Base-by-base conservation (phyloP, 2,329 filamentous ascomycete genomes). In the Pseudogymnoascus sp. region DNA sequence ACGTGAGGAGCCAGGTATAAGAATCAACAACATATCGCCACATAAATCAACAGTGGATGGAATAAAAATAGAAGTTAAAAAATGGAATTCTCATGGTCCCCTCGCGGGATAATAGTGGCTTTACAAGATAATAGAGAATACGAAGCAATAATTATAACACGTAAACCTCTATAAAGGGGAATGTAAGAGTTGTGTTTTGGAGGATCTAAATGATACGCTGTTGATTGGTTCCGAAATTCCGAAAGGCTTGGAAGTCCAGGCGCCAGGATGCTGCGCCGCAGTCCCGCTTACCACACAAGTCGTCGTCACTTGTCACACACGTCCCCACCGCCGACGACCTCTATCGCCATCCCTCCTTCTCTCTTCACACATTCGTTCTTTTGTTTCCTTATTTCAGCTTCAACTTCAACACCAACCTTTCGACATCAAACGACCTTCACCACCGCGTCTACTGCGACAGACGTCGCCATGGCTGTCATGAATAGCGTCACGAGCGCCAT, bases 381-480 rank as follows among this genome's bases (percentile, higher is more conserved):
- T 53, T 31, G 6, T 28, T 53, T 53, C 15, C n/a, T 17, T 53
- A 5, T 17, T 11, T 31, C 26, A 31, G 11, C 47, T 10, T 53
- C 47, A 13, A 53, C 47, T 53, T 53, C 26, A 53, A 31, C 42
- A 50, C 11, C 9, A 6, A 53, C 15, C 4, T 17, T 53, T 31
- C 26, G 9, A 53, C 11, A 53, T 19, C 47, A 53, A 31, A 53
- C 47, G 47, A 53, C 47, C 1, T 31, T 53, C 31, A 53, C 47
- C 31, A 53, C 23, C 47, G 47, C 47, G 47, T 53, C 47, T 53
- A 53, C 17, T 10, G 47, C 47, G 47, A 53, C 47, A 31, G 47
- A 53, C 47, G 47, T 53, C 47, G 47, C 47, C 47, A 53, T 53
- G 47, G 36, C 63, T 60, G 63, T 44, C 62, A 66, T 67, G 66